Conservation (phyloP, 2,329 filamentous ascomycete genomes). For the Diaporthe sp. region DNA sequence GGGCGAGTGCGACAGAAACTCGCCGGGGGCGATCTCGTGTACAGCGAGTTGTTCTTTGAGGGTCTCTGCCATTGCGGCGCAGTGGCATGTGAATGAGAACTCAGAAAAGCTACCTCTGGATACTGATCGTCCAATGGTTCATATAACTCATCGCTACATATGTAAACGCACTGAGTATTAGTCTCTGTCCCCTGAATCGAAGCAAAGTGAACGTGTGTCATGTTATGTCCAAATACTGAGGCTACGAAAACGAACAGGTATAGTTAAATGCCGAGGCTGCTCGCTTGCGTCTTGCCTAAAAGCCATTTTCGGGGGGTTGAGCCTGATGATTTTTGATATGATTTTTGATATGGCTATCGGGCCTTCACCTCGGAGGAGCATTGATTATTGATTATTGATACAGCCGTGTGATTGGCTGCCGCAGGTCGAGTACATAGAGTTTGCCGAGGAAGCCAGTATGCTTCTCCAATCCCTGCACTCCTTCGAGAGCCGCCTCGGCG, state of each 20-base stretch:
- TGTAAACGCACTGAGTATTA: background rate
- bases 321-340: background rate
- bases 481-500: background rate
- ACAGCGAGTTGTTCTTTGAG: background rate
- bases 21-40: background rate
- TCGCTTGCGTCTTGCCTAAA: background rate
- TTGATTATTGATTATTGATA: background rate
- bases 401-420: background rate
- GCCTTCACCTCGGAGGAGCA: background rate
- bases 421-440: background rate
- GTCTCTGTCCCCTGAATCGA: background rate
- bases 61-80: background rate
- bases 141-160: background rate
- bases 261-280: background rate
- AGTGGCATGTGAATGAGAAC: background rate
- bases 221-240: background rate
- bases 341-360: too few species aligned
- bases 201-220: background rate
- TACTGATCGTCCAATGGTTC: background rate
- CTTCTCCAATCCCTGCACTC: background rate
- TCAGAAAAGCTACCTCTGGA: background rate
- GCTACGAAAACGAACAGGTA: background rate
- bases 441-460: background rate
- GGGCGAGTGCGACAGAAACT: background rate
- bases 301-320: background rate